phyloP scores from a whole-genome alignment of 306 rosid genomes.

The Quercus berberidifolia region DNA sequence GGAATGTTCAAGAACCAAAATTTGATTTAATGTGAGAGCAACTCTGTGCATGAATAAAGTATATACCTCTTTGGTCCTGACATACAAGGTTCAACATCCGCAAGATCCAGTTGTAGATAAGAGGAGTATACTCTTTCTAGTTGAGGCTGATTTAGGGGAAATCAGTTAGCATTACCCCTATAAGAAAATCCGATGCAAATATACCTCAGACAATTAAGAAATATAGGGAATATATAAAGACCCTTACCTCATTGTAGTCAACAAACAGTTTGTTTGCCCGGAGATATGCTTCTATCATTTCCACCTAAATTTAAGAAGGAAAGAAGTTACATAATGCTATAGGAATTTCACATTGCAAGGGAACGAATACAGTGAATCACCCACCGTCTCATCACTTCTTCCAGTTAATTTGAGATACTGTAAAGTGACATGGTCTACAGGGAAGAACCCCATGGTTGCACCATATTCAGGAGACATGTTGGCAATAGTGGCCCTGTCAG shows the following conservation, averaged over 20 bases:
- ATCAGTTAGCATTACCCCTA: slow-evolving; percentile 25
- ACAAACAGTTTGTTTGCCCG: slow-evolving; percentile 90
- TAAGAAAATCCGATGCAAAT: not conserved
- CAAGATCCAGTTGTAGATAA: slow-evolving; percentile 76
- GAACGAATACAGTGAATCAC: slow-evolving; percentile 27
- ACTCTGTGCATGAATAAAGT: slow-evolving; percentile 1
- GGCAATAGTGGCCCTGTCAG: slow-evolving; percentile 98
- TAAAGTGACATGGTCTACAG: slow-evolving; percentile 90
- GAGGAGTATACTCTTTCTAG: slow-evolving; percentile 91
- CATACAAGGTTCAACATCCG: slow-evolving; percentile 77
- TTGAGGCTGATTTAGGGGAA: slow-evolving; percentile 60
- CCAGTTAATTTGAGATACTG: slow-evolving; percentile 95
- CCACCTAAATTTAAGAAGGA: slow-evolving; percentile 54
- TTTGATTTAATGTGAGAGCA: not conserved
- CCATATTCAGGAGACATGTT: slow-evolving; percentile 99
- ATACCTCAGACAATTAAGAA: not conserved
- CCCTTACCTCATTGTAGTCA: slow-evolving; percentile 80
- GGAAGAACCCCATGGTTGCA: slow-evolving; percentile 99
- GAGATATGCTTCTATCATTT: slow-evolving; percentile 91
- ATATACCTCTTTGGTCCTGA: slow-evolving; percentile 95
- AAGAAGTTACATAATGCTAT: slow-evolving; percentile 12
- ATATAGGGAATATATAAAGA: not conserved
- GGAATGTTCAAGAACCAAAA: slow-evolving; percentile 7
- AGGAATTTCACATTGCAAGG: slow-evolving; percentile 18
- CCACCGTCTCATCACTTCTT: slow-evolving; percentile 88